These are phyloP conservation scores for Diplodia corticola DNA, from an alignment of 2,329 filamentous ascomycete species.

Conservation along the genomic window DNA sequence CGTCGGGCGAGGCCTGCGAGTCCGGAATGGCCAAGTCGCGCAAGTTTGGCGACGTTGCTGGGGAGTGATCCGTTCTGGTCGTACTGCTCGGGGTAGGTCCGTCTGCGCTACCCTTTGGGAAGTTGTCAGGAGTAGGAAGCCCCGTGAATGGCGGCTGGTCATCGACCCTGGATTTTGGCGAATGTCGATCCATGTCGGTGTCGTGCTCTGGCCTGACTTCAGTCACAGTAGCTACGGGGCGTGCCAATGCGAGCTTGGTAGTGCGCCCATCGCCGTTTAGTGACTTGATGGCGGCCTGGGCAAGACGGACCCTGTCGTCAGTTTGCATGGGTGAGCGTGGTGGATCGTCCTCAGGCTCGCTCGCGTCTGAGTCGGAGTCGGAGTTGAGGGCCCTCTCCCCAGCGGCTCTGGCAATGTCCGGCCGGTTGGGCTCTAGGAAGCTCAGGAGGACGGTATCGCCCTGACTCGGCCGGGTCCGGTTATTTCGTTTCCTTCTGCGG, in stretches of 20 bases:
- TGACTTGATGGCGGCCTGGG: background rate
- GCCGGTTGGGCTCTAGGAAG: constrained; percentile 63
- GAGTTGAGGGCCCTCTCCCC: constrained; percentile 54
- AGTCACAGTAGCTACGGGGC: constrained; percentile 2
- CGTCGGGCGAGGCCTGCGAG: constrained; percentile 31
- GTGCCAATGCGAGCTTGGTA: constrained; percentile 13
- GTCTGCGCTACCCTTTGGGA: background rate
- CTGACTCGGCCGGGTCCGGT: constrained; percentile 55
- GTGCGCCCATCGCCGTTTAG: constrained; percentile 1
- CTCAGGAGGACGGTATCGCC: constrained; percentile 68
- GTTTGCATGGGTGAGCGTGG: constrained; percentile 8
- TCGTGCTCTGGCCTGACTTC: constrained; percentile 11
- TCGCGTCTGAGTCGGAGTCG: constrained; percentile 45
- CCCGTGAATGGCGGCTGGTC: background rate
- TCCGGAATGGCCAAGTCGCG: constrained; percentile 36
- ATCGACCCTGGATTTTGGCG: background rate
- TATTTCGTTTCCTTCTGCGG: constrained; percentile 50
- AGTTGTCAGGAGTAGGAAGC: constrained; percentile 16
- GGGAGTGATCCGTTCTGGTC: constrained; percentile 26
- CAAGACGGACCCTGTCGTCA: background rate
- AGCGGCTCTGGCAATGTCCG: constrained; percentile 63
- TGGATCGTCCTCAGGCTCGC: constrained; percentile 45
- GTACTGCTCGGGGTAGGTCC: background rate
- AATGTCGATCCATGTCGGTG: constrained; percentile 17
- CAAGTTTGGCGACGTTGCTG: constrained; percentile 34